A percentile compares a stretch with the other conserved stretches of the same genome.
Evolutionary conservation across 352 stramenopile species (phyloP).

Genomic region (Phytopythium chamaehyphon): DNA sequence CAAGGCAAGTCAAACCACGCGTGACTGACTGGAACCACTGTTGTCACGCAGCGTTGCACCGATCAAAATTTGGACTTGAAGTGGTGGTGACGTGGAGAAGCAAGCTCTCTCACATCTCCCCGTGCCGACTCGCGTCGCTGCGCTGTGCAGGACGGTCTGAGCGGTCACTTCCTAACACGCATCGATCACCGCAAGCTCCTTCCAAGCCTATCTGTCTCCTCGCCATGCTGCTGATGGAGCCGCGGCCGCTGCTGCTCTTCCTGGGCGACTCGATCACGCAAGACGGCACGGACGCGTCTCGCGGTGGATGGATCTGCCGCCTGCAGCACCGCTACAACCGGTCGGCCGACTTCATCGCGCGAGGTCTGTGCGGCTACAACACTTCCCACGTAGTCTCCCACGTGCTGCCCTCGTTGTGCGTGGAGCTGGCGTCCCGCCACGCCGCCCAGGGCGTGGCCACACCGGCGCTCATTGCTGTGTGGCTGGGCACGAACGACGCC

Average conservation of each 20-base stretch:
- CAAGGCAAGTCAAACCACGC: no score
- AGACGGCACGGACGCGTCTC: conserved; percentile 24
- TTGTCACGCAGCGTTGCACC: no score
- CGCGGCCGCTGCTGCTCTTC: conserved; percentile 6
- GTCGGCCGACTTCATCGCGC: conserved; percentile 45
- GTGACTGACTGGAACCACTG: no score
- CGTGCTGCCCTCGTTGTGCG: conserved; percentile 20
- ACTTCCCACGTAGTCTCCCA: conserved; percentile 28
- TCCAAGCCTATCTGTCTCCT: no score
- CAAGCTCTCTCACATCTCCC: no score
- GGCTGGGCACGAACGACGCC: conserved; percentile 64
- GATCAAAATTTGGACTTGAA: no score
- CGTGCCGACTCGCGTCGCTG: no score
- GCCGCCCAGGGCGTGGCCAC: conserved; percentile 8
- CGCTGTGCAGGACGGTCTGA: no score
- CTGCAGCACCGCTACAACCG: conserved; percentile 47
- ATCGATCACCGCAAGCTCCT: no score
- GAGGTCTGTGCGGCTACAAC: conserved; percentile 54
- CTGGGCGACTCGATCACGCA: conserved; percentile 43
- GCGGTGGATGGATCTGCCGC: conserved; percentile 32
- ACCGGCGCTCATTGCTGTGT: conserved; percentile 38
- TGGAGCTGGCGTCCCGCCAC: conserved; percentile 16
- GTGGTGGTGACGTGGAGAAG: no score
- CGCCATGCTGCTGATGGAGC: neutral
- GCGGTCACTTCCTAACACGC: no score